These are phyloP conservation scores for Trypethelium eluteriae DNA, from an alignment of 495 filamentous ascomycete species.

Conservation along the genomic window DNA sequence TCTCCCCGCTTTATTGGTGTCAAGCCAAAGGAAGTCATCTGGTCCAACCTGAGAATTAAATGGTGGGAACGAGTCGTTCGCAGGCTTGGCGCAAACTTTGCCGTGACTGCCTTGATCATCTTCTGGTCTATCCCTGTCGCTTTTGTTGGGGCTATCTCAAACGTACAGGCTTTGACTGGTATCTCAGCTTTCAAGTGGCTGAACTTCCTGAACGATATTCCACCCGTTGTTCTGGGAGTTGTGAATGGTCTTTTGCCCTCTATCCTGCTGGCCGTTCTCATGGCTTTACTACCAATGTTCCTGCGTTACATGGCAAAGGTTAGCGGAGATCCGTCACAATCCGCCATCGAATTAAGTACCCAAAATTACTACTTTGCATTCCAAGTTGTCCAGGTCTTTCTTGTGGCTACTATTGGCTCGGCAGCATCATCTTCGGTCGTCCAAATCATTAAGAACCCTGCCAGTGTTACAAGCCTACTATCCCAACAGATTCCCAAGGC, in stretches of 20 bases:
- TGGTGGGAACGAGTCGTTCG: constrained; percentile 83
- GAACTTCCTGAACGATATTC: constrained; percentile 62
- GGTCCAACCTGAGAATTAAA: constrained; percentile 74
- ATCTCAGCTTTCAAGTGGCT: constrained; percentile 54
- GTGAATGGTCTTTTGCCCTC: constrained; percentile 78
- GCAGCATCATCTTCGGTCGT: constrained; percentile 62
- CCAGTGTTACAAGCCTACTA: constrained; percentile 53
- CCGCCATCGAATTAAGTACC: constrained; percentile 73
- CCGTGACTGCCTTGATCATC: constrained; percentile 72
- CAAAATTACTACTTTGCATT: constrained; percentile 94
- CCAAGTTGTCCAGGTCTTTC: constrained; percentile 91
- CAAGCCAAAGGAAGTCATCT: constrained; percentile 78
- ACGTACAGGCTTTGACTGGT: constrained; percentile 61
- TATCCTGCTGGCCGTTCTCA: constrained; percentile 72
- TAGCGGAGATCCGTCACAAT: constrained; percentile 67
- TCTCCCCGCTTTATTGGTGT: constrained; percentile 83
- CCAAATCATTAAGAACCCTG: constrained; percentile 59
- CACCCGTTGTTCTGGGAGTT: constrained; percentile 63
- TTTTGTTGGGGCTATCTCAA: constrained; percentile 78
- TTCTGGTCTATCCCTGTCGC: constrained; percentile 95
- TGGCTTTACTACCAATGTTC: constrained; percentile 82
- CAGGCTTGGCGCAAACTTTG: constrained; percentile 56
- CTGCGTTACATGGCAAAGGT: constrained; percentile 73
- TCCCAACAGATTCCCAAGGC: constrained; percentile 67
- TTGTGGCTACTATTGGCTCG: constrained; percentile 73